Percentiles rank a stretch among this genome's conserved stretches.
Evolutionary conservation across 305 asterid genomes (phyloP).

Genomic region (Fraxinus paxiana): DNA sequence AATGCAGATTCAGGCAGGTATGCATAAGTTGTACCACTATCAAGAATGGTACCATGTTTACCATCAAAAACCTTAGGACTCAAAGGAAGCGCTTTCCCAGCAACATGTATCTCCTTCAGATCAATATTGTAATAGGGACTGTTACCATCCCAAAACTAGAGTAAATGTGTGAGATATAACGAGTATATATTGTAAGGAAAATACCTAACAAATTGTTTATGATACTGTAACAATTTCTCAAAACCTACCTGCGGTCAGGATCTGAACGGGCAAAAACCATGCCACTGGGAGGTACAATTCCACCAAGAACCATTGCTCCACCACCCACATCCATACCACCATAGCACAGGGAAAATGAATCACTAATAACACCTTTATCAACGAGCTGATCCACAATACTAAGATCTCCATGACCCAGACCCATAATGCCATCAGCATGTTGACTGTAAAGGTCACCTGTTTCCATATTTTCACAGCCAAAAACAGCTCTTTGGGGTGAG

Average conservation of each 20-base stretch:
- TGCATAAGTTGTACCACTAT: constrained; percentile 96
- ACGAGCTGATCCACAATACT: constrained; percentile 95
- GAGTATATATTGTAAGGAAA: constrained; percentile 71
- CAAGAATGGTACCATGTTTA: constrained; percentile 82
- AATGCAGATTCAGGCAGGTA: constrained; percentile 86
- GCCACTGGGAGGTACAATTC: constrained; percentile 62
- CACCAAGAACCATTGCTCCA: constrained; percentile 98
- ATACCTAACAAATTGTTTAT: constrained; percentile 57
- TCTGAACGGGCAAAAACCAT: constrained; percentile 78
- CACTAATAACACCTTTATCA: constrained; percentile 67
- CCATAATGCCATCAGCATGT: constrained; percentile 98
- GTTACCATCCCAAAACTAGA: constrained; percentile 88
- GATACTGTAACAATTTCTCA: constrained; percentile 31
- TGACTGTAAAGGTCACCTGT: constrained; percentile 93
- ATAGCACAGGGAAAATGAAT: constrained; percentile 88
- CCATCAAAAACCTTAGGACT: constrained; percentile 71
- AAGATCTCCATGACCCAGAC: constrained; percentile 92
- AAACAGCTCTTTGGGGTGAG: constrained; percentile 77
- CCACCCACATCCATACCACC: constrained; percentile 99
- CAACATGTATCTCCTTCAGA: constrained; percentile 86
- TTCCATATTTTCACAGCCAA: constrained; percentile 93
- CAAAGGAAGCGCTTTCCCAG: constrained; percentile 76
- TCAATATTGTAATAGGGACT: constrained; percentile 95
- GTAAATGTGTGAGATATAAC: constrained; percentile 91
- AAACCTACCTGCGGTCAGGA: constrained; percentile 79